Conservation (phyloP, 441 rosid genomes). For the Breynia disticha region DNA sequence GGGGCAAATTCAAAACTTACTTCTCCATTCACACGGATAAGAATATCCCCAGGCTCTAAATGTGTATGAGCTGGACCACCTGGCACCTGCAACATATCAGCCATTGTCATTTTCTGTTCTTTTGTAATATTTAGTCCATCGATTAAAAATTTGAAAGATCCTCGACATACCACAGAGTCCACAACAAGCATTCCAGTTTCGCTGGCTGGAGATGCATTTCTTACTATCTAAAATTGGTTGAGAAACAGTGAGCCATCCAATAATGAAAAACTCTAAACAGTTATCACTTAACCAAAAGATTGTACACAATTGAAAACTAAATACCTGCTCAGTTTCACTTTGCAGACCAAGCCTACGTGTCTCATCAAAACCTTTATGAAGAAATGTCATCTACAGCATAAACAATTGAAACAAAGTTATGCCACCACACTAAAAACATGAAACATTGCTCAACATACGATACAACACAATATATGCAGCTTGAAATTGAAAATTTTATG, state of each 20-base stretch:
- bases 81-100: constrained; percentile 54
- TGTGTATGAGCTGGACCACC: constrained; percentile 81
- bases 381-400: constrained; percentile 56
- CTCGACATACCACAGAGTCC: constrained; percentile 61
- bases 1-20: constrained; percentile 32
- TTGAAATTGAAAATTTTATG: too few relatives aligned
- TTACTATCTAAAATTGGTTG: constrained; percentile 46
- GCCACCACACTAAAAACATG: too few relatives aligned
- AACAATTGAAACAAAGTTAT: constrained; percentile 16
- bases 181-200: constrained; percentile 97
- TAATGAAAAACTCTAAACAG: constrained; percentile 2
- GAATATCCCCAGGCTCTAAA: constrained; percentile 94
- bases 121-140: neutral
- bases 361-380: constrained; percentile 94
- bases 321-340: constrained; percentile 87
- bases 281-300: neutral
- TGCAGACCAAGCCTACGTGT: constrained; percentile 87
- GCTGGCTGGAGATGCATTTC: constrained; percentile 62
- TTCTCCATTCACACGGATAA: constrained; percentile 73
- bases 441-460: too few relatives aligned
- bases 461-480: too few relatives aligned
- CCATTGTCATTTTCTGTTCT: neutral
- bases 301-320: constrained; percentile 8
- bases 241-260: constrained; percentile 8
- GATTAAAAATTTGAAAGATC: constrained; percentile 4